phyloP scores from a whole-genome alignment of 1,284 basidiomycete genomes.

The Hymenochaete sp. region DNA sequence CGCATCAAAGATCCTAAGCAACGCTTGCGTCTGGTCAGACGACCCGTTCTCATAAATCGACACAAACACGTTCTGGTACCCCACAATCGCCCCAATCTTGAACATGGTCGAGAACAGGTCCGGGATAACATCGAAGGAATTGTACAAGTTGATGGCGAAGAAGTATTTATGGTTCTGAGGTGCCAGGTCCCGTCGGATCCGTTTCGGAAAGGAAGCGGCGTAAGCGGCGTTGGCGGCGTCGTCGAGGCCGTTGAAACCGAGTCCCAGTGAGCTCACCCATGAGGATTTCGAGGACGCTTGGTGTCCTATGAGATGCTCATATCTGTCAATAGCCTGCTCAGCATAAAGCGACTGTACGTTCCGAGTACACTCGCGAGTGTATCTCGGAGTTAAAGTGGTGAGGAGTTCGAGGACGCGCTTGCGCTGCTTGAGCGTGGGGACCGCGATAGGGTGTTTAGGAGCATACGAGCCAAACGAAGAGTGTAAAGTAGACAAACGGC shows the following conservation, averaged over 20 bases:
- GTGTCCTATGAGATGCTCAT: conserved; percentile 74
- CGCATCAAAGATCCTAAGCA: conserved; percentile 87
- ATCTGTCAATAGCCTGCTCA: conserved; percentile 79
- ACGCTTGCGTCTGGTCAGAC: conserved; percentile 90
- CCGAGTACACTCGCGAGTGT: conserved; percentile 86
- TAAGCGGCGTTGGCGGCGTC: conserved; percentile 34
- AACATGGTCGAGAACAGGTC: conserved; percentile 96
- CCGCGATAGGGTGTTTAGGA: conserved; percentile 49
- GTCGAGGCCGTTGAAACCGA: conserved; percentile 35
- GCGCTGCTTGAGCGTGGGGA: conserved; percentile 74
- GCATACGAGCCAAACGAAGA: conserved; percentile 27
- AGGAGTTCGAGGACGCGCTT: conserved; percentile 78
- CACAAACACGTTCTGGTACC: conserved; percentile 93
- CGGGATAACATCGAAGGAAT: conserved; percentile 96
- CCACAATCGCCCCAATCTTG: conserved; percentile 78
- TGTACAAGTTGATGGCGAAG: conserved; percentile 96
- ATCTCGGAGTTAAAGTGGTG: conserved; percentile 77
- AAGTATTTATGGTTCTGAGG: conserved; percentile 86
- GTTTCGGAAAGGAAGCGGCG: too few relatives aligned
- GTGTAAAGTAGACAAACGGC: conserved; percentile 38
- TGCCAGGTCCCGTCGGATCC: conserved; percentile 35
- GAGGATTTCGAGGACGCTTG: conserved; percentile 48
- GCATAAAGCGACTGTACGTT: conserved; percentile 75
- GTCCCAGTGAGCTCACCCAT: conserved; percentile 46
- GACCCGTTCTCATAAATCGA: conserved; percentile 98